phyloP scores from a whole-genome alignment of 352 stramenopile species.

The Globisporangium spiculum region DNA sequence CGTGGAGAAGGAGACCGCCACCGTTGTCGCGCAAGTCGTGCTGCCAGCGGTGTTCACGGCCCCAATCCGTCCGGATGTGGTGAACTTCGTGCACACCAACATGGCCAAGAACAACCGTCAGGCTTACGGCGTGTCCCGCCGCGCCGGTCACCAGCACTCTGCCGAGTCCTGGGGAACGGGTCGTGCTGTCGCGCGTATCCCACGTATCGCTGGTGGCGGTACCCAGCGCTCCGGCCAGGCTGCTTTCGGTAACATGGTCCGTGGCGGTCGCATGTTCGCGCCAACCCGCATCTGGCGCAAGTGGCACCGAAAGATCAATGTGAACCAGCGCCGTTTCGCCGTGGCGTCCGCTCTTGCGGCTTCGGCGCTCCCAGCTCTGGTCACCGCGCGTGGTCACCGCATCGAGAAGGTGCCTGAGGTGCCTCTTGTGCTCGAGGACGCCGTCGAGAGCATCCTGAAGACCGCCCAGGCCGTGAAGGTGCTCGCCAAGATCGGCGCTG shows the following conservation, averaged over 20 bases:
- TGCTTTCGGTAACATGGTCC: constrained; percentile 99
- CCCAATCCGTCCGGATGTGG: constrained; percentile 98
- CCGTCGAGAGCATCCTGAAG: constrained; percentile 93
- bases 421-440: constrained; percentile 95
- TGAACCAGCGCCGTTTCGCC: constrained; percentile 97
- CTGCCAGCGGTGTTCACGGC: constrained; percentile 96
- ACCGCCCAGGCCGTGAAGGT: constrained; percentile 95
- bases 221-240: constrained; percentile 97
- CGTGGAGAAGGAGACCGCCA: constrained; percentile 65
- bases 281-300: constrained; percentile 99
- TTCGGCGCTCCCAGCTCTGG: constrained; percentile 95
- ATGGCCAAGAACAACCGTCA: constrained; percentile 99
- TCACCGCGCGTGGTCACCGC: constrained; percentile 97
- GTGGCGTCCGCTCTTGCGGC: constrained; percentile 97
- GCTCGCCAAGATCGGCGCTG: constrained; percentile 92
- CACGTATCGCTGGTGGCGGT: constrained; percentile 97
- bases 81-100: constrained; percentile 99
- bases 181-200: constrained; percentile 98
- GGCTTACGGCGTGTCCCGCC: constrained; percentile 96
- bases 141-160: constrained; percentile 96
- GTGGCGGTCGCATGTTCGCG: constrained; percentile 97
- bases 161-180: constrained; percentile 99
- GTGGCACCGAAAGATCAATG: constrained; percentile 99
- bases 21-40: constrained; percentile 87
- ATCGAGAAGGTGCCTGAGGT: constrained; percentile 98